Percentiles rank a stretch among this genome's conserved stretches.
Evolutionary conservation across 208 protist species (phyloP).

Genomic region (Leishmania arabica): DNA sequence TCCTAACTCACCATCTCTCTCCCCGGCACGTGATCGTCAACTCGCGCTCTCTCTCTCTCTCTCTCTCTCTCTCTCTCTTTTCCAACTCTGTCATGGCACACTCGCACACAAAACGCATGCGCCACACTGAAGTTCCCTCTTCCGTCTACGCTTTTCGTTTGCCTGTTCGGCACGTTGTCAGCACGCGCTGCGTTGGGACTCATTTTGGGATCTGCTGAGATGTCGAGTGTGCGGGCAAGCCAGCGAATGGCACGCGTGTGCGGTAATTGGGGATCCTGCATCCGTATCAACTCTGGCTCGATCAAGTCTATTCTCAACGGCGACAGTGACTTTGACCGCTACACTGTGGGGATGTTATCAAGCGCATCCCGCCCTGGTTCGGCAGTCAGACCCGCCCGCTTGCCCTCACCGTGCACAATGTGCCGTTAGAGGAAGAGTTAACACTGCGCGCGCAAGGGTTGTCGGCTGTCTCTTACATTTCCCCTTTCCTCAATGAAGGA

Average conservation of each 20-base stretch:
- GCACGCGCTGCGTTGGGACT: not conserved
- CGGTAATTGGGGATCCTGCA: not conserved
- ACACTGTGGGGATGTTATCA: slow-evolving; percentile 37
- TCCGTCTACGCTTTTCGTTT: not conserved
- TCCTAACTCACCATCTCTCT: not conserved
- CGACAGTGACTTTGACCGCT: slow-evolving; percentile 24
- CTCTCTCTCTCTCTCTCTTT: not conserved
- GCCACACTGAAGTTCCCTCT: not conserved
- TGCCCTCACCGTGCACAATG: slow-evolving; percentile 27
- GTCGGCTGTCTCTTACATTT: slow-evolving; percentile 11
- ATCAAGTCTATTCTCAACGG: slow-evolving; percentile 22
- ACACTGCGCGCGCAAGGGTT: slow-evolving; percentile 36
- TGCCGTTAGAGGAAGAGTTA: slow-evolving; percentile 19
- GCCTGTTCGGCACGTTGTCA: slow-evolving; percentile 9
- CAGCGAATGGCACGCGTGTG: not conserved
- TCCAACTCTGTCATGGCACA: not conserved
- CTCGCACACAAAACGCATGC: not conserved
- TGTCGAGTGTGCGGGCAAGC: slow-evolving; percentile 3
- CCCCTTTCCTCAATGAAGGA: slow-evolving; percentile 23
- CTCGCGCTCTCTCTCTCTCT: not conserved
- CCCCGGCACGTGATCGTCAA: not conserved
- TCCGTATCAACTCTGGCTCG: slow-evolving; percentile 24
- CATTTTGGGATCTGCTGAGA: slow-evolving; percentile 14
- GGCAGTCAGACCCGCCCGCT: slow-evolving; percentile 35
- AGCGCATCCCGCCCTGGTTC: slow-evolving; percentile 41